Base-by-base conservation (phyloP, 768 basidiomycete species). In the Pleurotus sapidus region DNA sequence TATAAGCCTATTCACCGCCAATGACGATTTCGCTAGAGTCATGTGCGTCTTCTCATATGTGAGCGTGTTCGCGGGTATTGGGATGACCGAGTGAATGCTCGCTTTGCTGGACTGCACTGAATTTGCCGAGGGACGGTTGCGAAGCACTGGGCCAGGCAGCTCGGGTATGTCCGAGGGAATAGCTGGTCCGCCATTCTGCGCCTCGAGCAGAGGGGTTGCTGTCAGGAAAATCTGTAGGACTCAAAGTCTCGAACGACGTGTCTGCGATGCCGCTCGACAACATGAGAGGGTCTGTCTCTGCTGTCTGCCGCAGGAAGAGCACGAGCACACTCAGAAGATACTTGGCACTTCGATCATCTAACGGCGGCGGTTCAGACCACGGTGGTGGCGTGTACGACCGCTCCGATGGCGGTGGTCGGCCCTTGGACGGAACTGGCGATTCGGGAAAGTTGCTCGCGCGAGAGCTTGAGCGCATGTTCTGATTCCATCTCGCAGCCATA, bases 291-390 rank as follows among this genome's bases (percentile, higher is more conserved):
- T 89, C 85, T 18, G 77, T 70, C 34, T 80, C 74, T 0, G 84
- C 76, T 0, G 88, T 87, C 67, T 91, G 87, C 15, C 91, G 83
- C 37, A 93, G 79, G 68, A 90, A 91, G n/a, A 88, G 72, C 15
- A 91, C 81, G 83, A 95, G 86, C 45, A 94, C 87, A 67, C 85
- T 87, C 54, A 95, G 74, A 46, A 93, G 79, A 68, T 93, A 93
- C 67, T 81, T 84, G 23, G 91, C 92, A 62, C 91, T 88, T 37
- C 79, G 77, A 59, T 95, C 94, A 59, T 95, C 90, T 39, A 96
- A 76, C 1, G 90, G 83, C 3, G 84, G 76, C 15, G 87, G 83
- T 62, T 93, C 92, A 20, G 80, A 72, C 74, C 78, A 83, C n/a
- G 72, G 65, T 23, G 76, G 68, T 47, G 76, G 71, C 0, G 72